Evolutionary conservation across 176 grass and related monocot species (phyloP).

Genomic region (Dendrocalamus sinicus): DNA sequence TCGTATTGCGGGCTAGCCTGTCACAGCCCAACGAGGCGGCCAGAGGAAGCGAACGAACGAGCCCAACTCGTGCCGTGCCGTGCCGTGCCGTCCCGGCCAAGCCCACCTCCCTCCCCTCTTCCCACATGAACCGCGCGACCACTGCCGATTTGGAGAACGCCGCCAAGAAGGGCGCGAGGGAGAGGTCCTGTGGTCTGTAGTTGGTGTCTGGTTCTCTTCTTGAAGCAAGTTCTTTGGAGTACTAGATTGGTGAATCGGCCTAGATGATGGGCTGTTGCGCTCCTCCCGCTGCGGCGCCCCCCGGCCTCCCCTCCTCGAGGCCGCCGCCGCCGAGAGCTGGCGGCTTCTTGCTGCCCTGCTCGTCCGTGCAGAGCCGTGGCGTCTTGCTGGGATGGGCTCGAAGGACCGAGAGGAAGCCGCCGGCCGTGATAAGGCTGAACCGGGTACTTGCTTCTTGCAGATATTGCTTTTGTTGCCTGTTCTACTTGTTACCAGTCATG

Average conservation of each 20-base stretch:
- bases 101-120: background rate
- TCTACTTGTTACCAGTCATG: background rate
- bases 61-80: conserved; percentile 9
- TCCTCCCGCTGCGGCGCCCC: background rate
- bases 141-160: background rate
- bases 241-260: conserved; percentile 11
- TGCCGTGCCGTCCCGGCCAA: background rate
- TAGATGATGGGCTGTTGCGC: conserved; percentile 30
- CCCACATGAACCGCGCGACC: conserved; percentile 17
- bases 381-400: background rate
- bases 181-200: background rate
- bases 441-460: conserved; percentile 41
- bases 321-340: background rate
- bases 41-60: conserved; percentile 36
- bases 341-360: background rate
- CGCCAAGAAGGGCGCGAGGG: background rate
- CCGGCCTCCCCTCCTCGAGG: conserved; percentile 1
- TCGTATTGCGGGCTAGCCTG: too few species aligned
- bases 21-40: background rate
- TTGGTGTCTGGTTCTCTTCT: background rate
- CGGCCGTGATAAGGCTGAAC: background rate
- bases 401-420: background rate
- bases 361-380: background rate
- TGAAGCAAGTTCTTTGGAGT: background rate
- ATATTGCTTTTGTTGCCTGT: background rate